Evolutionary conservation across 148 eudicot genomes (phyloP), one percentile per base, ranked within the genome.

Genomic region (Amaranthus palmeri): DNA sequence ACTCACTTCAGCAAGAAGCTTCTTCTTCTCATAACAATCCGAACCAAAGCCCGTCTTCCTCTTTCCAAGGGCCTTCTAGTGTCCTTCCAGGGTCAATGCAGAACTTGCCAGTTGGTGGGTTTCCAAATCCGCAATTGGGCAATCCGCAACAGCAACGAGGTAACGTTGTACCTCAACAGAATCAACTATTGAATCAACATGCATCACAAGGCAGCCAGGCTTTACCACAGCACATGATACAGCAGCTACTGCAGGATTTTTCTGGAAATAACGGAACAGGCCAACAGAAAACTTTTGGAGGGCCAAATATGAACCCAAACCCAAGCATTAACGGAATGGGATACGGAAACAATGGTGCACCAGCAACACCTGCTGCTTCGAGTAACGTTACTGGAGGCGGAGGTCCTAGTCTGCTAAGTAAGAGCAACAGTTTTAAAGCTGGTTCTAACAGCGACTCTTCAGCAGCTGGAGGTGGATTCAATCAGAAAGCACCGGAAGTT

Each of bases 381-480:
- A 25, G 36, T 25, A 25, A 25, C 2, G 36, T 25, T 25, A 25
- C 36, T 6, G 86, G 87, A 49, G 73, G 76, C 42, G 71, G 53
- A 2, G 85, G 74, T 5, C 86, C 85, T 0, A 51, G 81, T 17
- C 85, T 25, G 36, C 36, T 89, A 18, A 85, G 83, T 70, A 85
- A 92, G 79, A 87, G 85, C 79, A 86, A 80, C 81, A 91, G 92
- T 77, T 88, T 86, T 63, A 89, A 84, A 80, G 80, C 79, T 72
- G 69, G 61, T 61, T 81, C 96, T 0, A 83, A 87, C 72, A 82
- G 83, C 15, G 91, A 84, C 52, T 71, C 92, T 50, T 77, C 89
- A 43, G 82, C 86, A 25, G 85, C 84, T 40, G 87, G 67, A 50
- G 91, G 81, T 50, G 86, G 85, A 6, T 82, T 78, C 78, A 82